These are phyloP conservation scores for Marsdenia floribunda DNA, from an alignment of 257 asterid genomes.

Conservation along the genomic window DNA sequence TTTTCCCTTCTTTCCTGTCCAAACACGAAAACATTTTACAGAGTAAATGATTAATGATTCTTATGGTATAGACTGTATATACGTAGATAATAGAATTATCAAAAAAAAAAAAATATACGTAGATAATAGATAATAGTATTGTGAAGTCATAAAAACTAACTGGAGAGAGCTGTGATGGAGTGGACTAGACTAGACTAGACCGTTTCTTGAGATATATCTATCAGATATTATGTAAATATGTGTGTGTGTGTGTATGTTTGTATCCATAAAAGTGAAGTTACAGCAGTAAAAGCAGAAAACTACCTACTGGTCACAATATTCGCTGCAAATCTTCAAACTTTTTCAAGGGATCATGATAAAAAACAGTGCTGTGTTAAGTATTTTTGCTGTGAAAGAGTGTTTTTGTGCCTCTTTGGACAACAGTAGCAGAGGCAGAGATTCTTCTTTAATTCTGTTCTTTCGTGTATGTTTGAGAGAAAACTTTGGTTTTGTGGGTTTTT, in stretches of 20 bases:
- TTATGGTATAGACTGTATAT: not conserved
- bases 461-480: not conserved
- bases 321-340: constrained; percentile 2
- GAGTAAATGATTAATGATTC: not conserved
- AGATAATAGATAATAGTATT: not conserved
- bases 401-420: constrained; percentile 9
- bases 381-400: not conserved
- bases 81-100: too few relatives aligned
- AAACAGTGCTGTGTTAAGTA: not conserved
- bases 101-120: too few relatives aligned
- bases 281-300: constrained; percentile 8
- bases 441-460: not conserved
- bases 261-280: not conserved
- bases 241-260: too few relatives aligned
- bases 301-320: not conserved
- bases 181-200: not conserved
- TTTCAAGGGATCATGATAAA: not conserved
- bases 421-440: constrained; percentile 9
- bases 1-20: not conserved
- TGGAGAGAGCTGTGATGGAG: constrained; percentile 7
- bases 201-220: not conserved
- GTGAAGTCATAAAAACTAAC: constrained; percentile 5
- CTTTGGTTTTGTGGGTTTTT: not conserved
- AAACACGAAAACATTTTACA: constrained; percentile 8
- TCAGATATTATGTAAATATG: not conserved